Conservation (phyloP, 2,329 filamentous ascomycete species). For the Ophiocordyceps camponoti-saundersi region DNA sequence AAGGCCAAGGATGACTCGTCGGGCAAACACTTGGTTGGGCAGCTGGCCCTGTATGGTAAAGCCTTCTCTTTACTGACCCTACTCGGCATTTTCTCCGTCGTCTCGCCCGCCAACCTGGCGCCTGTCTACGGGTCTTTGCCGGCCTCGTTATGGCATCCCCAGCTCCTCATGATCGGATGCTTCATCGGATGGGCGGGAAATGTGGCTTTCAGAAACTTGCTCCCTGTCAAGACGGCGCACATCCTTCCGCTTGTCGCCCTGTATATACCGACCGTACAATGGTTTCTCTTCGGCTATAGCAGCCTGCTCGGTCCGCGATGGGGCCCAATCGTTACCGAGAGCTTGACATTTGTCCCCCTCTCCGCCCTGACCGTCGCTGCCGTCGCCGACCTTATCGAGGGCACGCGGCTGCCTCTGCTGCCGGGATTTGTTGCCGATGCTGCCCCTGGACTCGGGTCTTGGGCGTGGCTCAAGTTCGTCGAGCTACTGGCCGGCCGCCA, state of each 20-base stretch:
- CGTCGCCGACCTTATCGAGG: slow-evolving; percentile 48
- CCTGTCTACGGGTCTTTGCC: slow-evolving; percentile 83
- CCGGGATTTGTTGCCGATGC: slow-evolving; percentile 44
- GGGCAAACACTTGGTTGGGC: slow-evolving; percentile 16
- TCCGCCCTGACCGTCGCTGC: slow-evolving; percentile 45
- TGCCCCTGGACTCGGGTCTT: slow-evolving; percentile 47
- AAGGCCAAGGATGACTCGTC: slow-evolving; percentile 19
- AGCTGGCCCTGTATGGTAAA: slow-evolving; percentile 21
- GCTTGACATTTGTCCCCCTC: slow-evolving; percentile 54
- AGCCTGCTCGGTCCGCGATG: slow-evolving; percentile 45
- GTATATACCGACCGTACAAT: slow-evolving; percentile 59
- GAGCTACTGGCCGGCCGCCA: slow-evolving; percentile 22
- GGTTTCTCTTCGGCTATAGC: slow-evolving; percentile 51
- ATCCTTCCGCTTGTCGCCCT: slow-evolving; percentile 58
- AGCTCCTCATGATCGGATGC: slow-evolving; percentile 46
- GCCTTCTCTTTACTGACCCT: slow-evolving; percentile 13
- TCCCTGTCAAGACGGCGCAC: slow-evolving; percentile 30
- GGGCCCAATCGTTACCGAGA: slow-evolving; percentile 63
- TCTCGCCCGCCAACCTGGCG: slow-evolving; percentile 60
- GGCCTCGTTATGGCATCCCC: slow-evolving; percentile 52
- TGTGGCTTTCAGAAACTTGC: slow-evolving; percentile 26
- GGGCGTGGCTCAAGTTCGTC: slow-evolving; percentile 41
- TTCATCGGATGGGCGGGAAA: slow-evolving; percentile 59
- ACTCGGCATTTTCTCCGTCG: slow-evolving; percentile 44
- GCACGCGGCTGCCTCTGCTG: slow-evolving; percentile 35